Evolutionary conservation across 2,329 filamentous ascomycete species (phyloP), one percentile per base, ranked within the genome.

Genomic region (Moelleriella libera): DNA sequence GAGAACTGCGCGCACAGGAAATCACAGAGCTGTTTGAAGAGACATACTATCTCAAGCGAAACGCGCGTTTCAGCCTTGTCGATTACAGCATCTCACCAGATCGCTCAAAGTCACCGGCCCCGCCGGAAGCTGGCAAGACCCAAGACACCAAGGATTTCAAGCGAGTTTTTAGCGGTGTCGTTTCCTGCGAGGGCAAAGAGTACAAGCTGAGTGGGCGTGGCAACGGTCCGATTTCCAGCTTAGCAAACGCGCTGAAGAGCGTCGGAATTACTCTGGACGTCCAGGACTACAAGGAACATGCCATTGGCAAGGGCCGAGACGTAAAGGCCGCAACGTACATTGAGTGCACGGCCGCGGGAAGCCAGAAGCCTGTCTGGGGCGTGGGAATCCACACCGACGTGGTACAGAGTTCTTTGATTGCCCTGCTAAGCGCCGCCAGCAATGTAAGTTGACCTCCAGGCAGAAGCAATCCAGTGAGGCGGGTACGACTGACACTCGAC

Each of bases 281-380:
- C 46, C 78, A 82, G 43, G 88, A 96, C 63, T 97, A 97, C 72
- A 95, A 94, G 71, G 92, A 97, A 66, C 90, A 97, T 67, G 84
- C 89, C 30, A 88, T 97, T 55, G 88, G 88, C 54, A 72, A 75
- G 46, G 87, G 86, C 51, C 78, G 80, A 49, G 79, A 88, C 51
- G 87, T 90, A 54, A 94, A 94, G 70, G 90, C 90, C n/a, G 90
- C 88, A 2, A 87, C 89, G 2, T 97, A 94, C 62, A 94, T 97
- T 53, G 86, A 96, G 65, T 95, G 88, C 66, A 88, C 76, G 30
- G 75, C 81, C 21, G 67, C 76, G 4, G 79, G 76, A 44, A 82
- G 74, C 52, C 76, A 75, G 47, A 73, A 86, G 57, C 83, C 78
- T 58, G 83, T 94, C 2, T 95, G 88, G 88, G 88, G 88, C 55